phyloP scores from a whole-genome alignment of 352 stramenopile species.

The Saprolegnia parasitica region DNA sequence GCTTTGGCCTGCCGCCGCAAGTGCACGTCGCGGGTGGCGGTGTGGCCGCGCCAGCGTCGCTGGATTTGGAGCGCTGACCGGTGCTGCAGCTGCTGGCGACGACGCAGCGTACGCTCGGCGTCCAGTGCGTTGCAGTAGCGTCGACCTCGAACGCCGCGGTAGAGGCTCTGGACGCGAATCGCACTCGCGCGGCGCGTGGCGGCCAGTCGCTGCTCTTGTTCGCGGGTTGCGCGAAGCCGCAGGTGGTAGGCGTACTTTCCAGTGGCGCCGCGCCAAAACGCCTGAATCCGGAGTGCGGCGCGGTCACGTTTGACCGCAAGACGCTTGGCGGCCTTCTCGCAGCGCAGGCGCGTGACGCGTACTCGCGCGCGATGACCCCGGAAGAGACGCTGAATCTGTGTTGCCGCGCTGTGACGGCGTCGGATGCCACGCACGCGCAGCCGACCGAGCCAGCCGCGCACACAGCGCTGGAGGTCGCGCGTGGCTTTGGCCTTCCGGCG shows the following conservation, averaged over 20 bases:
- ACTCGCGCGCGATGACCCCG: constrained; percentile 40
- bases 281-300: constrained; percentile 50
- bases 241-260: constrained; percentile 36
- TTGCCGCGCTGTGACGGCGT: constrained; percentile 39
- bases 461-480: constrained; percentile 47
- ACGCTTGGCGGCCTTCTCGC: constrained; percentile 37
- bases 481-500: constrained; percentile 32
- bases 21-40: constrained; percentile 55
- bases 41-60: constrained; percentile 64
- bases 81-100: constrained; percentile 64
- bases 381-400: constrained; percentile 53
- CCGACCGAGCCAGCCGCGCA: constrained; percentile 47
- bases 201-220: constrained; percentile 38
- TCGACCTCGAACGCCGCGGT: constrained; percentile 57
- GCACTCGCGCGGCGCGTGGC: constrained; percentile 44
- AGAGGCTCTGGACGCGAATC: constrained; percentile 54
- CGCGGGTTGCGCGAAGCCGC: constrained; percentile 32
- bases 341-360: constrained; percentile 38
- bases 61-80: constrained; percentile 70
- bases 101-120: constrained; percentile 34
- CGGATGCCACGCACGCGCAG: constrained; percentile 33
- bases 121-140: constrained; percentile 32
- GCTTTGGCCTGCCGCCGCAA: constrained; percentile 48
- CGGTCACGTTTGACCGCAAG: constrained; percentile 31
- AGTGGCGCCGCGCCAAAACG: constrained; percentile 39